Conservation (phyloP, 306 rosid genomes). For the Ammopiptanthus mongolicus region DNA sequence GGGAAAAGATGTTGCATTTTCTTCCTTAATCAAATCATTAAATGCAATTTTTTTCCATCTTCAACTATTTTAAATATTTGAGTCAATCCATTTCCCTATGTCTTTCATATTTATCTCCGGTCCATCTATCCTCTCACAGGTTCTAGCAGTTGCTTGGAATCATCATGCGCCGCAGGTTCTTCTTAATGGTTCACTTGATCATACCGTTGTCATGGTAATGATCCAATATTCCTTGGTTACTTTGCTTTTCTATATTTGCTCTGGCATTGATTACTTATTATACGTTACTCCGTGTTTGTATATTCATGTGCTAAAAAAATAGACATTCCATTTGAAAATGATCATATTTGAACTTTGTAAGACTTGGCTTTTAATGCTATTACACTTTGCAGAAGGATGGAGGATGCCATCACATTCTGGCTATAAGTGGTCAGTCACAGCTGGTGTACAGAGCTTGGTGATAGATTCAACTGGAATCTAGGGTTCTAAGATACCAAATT, state of each 20-base stretch:
- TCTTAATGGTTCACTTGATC: conserved; percentile 95
- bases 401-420: conserved; percentile 68
- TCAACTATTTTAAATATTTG: neutral
- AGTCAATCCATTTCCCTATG: neutral
- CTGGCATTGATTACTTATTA: neutral
- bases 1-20: no score
- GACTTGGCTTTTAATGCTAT: conserved; percentile 6
- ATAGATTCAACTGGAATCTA: no score
- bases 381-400: conserved; percentile 68
- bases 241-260: neutral
- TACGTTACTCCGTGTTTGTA: neutral
- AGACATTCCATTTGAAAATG: neutral
- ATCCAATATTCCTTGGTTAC: neutral
- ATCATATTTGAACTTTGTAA: neutral
- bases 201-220: conserved; percentile 73
- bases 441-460: conserved; percentile 90
- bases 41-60: neutral
- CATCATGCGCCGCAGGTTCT: conserved; percentile 64
- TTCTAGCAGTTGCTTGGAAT: conserved; percentile 95
- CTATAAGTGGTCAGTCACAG: no score
- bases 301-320: neutral
- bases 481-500: no score
- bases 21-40: no score
- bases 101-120: conserved; percentile 18
- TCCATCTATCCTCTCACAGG: conserved; percentile 51